Evolutionary conservation across 2,329 filamentous ascomycete species (phyloP).

Genomic region (Hypoxylon sp.): DNA sequence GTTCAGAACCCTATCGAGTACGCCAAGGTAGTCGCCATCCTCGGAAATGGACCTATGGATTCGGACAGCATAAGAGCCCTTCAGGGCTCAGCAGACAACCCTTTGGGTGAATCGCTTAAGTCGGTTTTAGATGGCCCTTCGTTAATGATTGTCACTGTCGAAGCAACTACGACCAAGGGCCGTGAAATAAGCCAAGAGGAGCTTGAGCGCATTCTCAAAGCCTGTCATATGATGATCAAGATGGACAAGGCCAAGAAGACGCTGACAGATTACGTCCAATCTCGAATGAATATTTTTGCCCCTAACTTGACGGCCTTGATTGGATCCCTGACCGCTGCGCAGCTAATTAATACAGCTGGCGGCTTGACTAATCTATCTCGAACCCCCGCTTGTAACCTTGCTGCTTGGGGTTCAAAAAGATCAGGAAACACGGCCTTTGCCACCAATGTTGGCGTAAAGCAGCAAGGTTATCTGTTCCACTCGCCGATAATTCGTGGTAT

Average conservation of each 20-base stretch:
- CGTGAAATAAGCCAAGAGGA: conserved; percentile 82
- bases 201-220: conserved; percentile 79
- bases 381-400: conserved; percentile 92
- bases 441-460: conserved; percentile 90
- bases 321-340: conserved; percentile 92
- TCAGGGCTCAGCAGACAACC: conserved; percentile 82
- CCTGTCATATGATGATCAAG: conserved; percentile 89
- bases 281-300: conserved; percentile 95
- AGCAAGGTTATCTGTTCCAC: conserved; percentile 94
- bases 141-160: conserved; percentile 95
- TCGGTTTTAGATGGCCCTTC: conserved; percentile 89
- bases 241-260: conserved; percentile 89
- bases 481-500: conserved; percentile 90
- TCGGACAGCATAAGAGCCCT: conserved; percentile 83
- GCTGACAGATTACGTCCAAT: conserved; percentile 94
- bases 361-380: conserved; percentile 91
- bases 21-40: conserved; percentile 92
- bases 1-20: conserved; percentile 95
- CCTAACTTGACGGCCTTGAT: conserved; percentile 93
- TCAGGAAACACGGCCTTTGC: conserved; percentile 81
- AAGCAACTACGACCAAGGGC: conserved; percentile 91
- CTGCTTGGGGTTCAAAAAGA: conserved; percentile 92
- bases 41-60: conserved; percentile 92
- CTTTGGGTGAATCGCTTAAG: conserved; percentile 80
- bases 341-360: conserved; percentile 95